Percentiles rank a stretch among this genome's conserved stretches.
These are phyloP conservation scores for Allomyces arbusculus DNA, from an alignment of 192 early-diverging fungal species.

Conservation along the genomic window DNA sequence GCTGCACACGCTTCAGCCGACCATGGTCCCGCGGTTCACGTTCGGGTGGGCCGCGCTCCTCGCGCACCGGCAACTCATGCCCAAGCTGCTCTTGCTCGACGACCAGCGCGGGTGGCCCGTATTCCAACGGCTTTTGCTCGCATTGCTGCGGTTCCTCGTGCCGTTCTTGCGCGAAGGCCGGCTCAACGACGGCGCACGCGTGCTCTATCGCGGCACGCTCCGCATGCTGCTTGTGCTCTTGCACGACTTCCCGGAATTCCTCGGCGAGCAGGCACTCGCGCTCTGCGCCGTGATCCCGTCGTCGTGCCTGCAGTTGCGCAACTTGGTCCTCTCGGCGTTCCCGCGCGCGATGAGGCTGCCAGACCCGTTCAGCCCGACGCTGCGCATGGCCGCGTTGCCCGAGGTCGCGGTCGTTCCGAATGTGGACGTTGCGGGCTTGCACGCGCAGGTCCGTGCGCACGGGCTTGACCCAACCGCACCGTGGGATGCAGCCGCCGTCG, in stretches of 20 bases:
- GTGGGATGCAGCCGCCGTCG: not conserved
- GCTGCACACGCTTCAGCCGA: conserved; percentile 64
- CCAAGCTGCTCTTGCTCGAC: conserved; percentile 55
- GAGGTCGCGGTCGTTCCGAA: conserved; percentile 37
- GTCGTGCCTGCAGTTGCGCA: conserved; percentile 81
- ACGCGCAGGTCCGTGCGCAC: not conserved
- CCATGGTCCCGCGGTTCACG: conserved; percentile 73
- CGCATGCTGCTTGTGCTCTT: conserved; percentile 76
- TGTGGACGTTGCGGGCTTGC: not conserved
- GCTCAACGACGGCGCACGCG: conserved; percentile 48
- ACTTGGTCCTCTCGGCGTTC: conserved; percentile 90
- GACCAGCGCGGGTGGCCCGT: conserved; percentile 63
- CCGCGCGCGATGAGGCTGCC: conserved; percentile 86
- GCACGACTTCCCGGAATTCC: conserved; percentile 95
- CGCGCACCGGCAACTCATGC: conserved; percentile 82
- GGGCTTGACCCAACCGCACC: not conserved
- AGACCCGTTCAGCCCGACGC: conserved; percentile 86
- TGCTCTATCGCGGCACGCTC: conserved; percentile 75
- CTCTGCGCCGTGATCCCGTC: conserved; percentile 82
- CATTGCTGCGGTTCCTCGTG: conserved; percentile 65
- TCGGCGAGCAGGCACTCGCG: conserved; percentile 75
- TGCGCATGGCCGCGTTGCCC: conserved; percentile 76
- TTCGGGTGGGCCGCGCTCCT: conserved; percentile 88
- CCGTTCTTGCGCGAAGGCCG: conserved; percentile 60
- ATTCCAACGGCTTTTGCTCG: conserved; percentile 62